Evolutionary conservation across 371 early-diverging fungal genomes (phyloP).

Genomic region (Sporodiniella umbellata): DNA sequence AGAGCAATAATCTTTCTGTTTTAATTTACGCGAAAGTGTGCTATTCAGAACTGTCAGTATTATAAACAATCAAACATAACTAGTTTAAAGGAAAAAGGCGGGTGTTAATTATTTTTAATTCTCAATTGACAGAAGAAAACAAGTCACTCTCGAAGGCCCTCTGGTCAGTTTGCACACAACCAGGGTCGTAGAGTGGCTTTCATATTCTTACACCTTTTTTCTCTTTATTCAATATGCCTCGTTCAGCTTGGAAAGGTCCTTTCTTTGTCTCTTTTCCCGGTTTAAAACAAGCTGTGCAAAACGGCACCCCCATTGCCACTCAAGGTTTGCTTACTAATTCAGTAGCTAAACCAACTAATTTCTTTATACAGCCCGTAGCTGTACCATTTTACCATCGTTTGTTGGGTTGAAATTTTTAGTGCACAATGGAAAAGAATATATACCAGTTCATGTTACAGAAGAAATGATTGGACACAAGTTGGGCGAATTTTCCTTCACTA

Average conservation of each 20-base stretch:
- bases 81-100: too few species aligned
- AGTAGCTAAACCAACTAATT: too few species aligned
- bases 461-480: slow-evolving; percentile 97
- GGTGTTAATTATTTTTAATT: background rate
- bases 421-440: slow-evolving; percentile 92
- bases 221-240: slow-evolving; percentile 41
- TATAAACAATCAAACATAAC: too few species aligned
- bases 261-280: slow-evolving; percentile 84
- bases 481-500: slow-evolving; percentile 92
- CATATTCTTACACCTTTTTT: background rate
- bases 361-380: slow-evolving; percentile 81
- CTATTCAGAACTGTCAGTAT: too few species aligned
- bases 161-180: background rate
- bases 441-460: slow-evolving; percentile 85
- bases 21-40: too few species aligned
- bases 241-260: slow-evolving; percentile 96
- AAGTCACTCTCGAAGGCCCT: background rate
- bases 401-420: slow-evolving; percentile 91
- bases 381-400: slow-evolving; percentile 91
- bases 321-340: too few species aligned
- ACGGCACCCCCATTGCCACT: slow-evolving; percentile 50
- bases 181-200: slow-evolving; percentile 3
- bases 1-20: background rate
- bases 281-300: slow-evolving; percentile 45
- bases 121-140: background rate